Evolutionary conservation across 139 green algal species (phyloP), one percentile per base, ranked within the genome.

Genomic region (Spirogloea muscicola): DNA sequence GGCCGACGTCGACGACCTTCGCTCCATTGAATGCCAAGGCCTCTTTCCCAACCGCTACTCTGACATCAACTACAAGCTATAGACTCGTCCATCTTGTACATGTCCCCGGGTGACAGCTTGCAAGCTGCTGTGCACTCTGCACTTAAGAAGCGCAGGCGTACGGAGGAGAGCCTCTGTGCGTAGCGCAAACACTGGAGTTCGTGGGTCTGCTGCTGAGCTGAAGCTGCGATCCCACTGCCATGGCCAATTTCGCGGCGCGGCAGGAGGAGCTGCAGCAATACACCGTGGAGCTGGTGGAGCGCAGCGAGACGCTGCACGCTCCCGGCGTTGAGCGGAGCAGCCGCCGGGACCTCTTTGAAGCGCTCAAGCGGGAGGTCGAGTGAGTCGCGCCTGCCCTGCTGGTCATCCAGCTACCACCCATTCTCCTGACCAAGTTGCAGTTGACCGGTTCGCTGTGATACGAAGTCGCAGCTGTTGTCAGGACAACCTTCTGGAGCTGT

Each of bases 181-280:
- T n/a, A n/a, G n/a, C n/a, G n/a, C n/a, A n/a, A n/a, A n/a, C n/a
- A n/a, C n/a, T n/a, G n/a, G n/a, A n/a, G n/a, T n/a, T n/a, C n/a
- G n/a, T n/a, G n/a, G n/a, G n/a, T n/a, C n/a, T n/a, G n/a, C n/a
- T n/a, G n/a, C n/a, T n/a, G n/a, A n/a, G n/a, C n/a, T n/a, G n/a
- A n/a, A n/a, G n/a, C n/a, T n/a, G n/a, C n/a, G n/a, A n/a, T n/a
- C n/a, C n/a, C n/a, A n/a, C n/a, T n/a, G n/a, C n/a, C n/a, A n/a
- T n/a, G n/a, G n/a, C n/a, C n/a, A n/a, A n/a, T n/a, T n/a, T n/a
- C n/a, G n/a, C n/a, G n/a, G n/a, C n/a, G n/a, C 7, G 39, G 9
- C 60, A 70, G 60, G 60, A 70, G 41, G 60, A 70, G 6, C 60
- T 70, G 46, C 40, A 60, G 42, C 37, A 7, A 57, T 70, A 70